Evolutionary conservation across 805 yeast species (phyloP).

Genomic region (Komagataella mondaviorum): DNA sequence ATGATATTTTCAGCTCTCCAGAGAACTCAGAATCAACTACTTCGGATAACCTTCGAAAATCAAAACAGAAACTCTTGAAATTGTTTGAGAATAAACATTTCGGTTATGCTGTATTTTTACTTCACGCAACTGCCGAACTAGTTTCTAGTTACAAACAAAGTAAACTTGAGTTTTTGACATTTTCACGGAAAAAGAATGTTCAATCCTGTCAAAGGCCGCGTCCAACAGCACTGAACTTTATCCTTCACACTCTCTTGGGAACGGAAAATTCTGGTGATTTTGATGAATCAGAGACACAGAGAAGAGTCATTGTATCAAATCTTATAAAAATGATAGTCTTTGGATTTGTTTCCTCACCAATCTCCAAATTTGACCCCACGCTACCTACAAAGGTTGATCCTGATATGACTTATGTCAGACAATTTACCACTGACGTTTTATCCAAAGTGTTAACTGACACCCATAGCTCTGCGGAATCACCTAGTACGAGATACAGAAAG

Average conservation of each 20-base stretch:
- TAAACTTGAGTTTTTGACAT: constrained; percentile 72
- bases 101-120: constrained; percentile 52
- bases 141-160: constrained; percentile 68
- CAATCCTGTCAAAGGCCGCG: constrained; percentile 46
- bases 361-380: constrained; percentile 29
- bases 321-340: constrained; percentile 48
- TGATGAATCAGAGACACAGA: constrained; percentile 25
- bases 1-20: constrained; percentile 12
- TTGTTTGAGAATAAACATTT: constrained; percentile 38
- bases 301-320: constrained; percentile 45
- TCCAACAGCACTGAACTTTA: constrained; percentile 62
- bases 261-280: constrained; percentile 16
- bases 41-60: constrained; percentile 6
- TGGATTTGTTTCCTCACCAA: constrained; percentile 47
- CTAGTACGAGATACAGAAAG: constrained; percentile 38
- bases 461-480: constrained; percentile 17
- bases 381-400: constrained; percentile 45
- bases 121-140: constrained; percentile 58
- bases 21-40: constrained; percentile 8
- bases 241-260: constrained; percentile 56
- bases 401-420: constrained; percentile 61
- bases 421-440: constrained; percentile 57
- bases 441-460: constrained; percentile 49
- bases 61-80: constrained; percentile 10
- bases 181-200: constrained; percentile 38